Conservation (phyloP, 2,329 filamentous ascomycete species). For the Hansfordia pulvinata region DNA sequence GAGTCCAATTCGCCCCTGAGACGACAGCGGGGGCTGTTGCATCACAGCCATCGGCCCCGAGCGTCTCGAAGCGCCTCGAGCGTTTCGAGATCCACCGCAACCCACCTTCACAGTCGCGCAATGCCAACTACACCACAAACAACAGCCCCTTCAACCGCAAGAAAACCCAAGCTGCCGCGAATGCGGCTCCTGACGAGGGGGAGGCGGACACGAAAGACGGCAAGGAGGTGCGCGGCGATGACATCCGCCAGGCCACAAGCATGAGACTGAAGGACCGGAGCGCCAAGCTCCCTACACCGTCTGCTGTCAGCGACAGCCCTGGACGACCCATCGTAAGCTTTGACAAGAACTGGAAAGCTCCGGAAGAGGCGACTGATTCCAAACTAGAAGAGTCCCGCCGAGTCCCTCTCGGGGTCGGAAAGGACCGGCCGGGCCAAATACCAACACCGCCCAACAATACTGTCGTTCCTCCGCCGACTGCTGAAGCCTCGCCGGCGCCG, state of each 20-base stretch:
- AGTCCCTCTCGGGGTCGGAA: constrained; percentile 16
- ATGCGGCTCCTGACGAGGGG: too few relatives aligned
- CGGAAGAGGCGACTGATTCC: constrained; percentile 57
- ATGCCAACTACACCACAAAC: constrained; percentile 69
- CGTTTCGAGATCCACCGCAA: constrained; percentile 72
- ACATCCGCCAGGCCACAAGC: constrained; percentile 82
- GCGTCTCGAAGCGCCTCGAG: constrained; percentile 25
- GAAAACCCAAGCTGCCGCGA: constrained; percentile 18
- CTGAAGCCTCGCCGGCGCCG: constrained; percentile 20
- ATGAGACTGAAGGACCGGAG: constrained; percentile 81
- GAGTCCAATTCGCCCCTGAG: constrained; percentile 40
- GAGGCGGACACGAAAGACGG: constrained; percentile 56
- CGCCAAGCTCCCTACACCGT: constrained; percentile 73
- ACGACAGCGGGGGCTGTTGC: constrained; percentile 24
- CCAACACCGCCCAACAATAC: constrained; percentile 28
- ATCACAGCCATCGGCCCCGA: constrained; percentile 19
- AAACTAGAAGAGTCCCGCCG: constrained; percentile 38
- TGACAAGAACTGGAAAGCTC: constrained; percentile 67
- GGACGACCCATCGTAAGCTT: constrained; percentile 97
- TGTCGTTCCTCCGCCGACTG: constrained; percentile 39
- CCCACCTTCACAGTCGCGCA: constrained; percentile 68
- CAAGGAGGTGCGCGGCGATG: constrained; percentile 71
- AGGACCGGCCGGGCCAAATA: constrained; percentile 14
- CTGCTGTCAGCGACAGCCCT: constrained; percentile 78
- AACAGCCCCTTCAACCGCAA: constrained; percentile 20